A percentile compares a stretch with the other conserved stretches of the same genome.
phyloP scores from a whole-genome alignment of 805 yeast genomes.

The Candida sithepensis region DNA sequence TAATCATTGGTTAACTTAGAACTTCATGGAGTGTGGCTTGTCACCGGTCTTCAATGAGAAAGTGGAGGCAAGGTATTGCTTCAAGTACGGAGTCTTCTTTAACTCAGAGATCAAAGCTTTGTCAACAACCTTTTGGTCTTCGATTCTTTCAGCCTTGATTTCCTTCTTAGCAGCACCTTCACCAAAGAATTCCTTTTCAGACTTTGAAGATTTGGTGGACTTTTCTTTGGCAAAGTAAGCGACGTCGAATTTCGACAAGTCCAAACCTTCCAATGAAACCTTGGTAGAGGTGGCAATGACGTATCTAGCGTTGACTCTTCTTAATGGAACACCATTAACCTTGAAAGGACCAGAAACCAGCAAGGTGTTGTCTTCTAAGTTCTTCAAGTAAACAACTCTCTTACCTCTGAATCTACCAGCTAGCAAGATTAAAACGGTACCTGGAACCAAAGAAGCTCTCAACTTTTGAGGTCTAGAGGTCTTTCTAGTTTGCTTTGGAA shows the following conservation, averaged over 20 bases:
- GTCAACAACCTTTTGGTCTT: constrained; percentile 96
- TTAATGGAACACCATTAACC: constrained; percentile 98
- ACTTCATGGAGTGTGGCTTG: constrained; percentile 97
- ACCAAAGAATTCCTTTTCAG: constrained; percentile 91
- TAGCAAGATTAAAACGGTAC: constrained; percentile 69
- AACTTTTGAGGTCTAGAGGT: constrained; percentile 88
- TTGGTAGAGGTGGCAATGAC: constrained; percentile 98
- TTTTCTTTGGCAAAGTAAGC: constrained; percentile 97
- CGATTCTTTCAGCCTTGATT: constrained; percentile 90
- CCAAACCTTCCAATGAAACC: constrained; percentile 73
- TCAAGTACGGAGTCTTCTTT: constrained; percentile 96
- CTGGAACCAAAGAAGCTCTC: constrained; percentile 61
- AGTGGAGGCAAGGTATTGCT: constrained; percentile 91
- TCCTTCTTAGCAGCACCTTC: constrained; percentile 76
- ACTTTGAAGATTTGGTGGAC: constrained; percentile 73
- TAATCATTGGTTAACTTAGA: constrained; percentile 45
- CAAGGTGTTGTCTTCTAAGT: constrained; percentile 96
- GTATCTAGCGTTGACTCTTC: constrained; percentile 98
- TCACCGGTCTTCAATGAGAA: constrained; percentile 98
- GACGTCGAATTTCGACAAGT: constrained; percentile 87
- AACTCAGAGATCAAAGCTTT: constrained; percentile 88
- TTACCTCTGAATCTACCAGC: constrained; percentile 99
- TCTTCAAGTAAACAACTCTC: constrained; percentile 97
- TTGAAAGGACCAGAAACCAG: constrained; percentile 99
- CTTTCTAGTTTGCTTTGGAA: constrained; percentile 88